Base-by-base conservation (phyloP, 306 rosid genomes). In the Hippophae rhamnoides region DNA sequence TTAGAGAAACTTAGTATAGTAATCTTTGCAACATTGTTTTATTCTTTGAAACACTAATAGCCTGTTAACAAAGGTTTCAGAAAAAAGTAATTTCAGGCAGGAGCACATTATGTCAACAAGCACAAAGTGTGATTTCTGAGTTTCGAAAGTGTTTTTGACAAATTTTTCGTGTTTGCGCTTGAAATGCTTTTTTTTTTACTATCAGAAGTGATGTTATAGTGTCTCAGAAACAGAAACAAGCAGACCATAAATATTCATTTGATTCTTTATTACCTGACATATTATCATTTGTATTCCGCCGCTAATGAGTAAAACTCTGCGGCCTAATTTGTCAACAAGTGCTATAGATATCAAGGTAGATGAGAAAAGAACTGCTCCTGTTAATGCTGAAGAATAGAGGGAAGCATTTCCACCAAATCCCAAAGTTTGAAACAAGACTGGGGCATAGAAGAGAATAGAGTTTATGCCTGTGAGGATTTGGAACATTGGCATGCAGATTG, bases 391-490 rank as follows among this genome's bases (percentile, higher is more conserved):
- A n/a, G 94, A 69, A 69, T 85, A 87, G 41, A 90, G 89, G 41
- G 97, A 54, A 5, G 94, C 97, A 60, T 82, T 73, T 60, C 90
- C 74, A 1, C 75, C 86, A 42, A 90, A 90, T 25, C 96, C 97
- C 94, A 90, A 82, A 68, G 74, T 87, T 60, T 85, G 92, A 67
- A 90, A 90, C 66, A 90, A 58, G 52, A 90, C 83, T 0, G 97
- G 96, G 56, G 97, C 97, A 60, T 89, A 89, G 57, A 86, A 89
- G 8, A 89, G 88, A 49, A 89, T 89, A 5, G 97, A 87, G 57
- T 90, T 90, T 69, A 90, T 79, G 67, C 96, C 94, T 5, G 96
- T 90, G 56, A 90, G 79, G 71, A 90, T 90, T 63, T 90, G 97
- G 62, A 88, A 90, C 3, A 60, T 76, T 5, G 97, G 97, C 95